Evolutionary conservation across 352 stramenopile species (phyloP).

Genomic region (Nannochloropsis limnetica): DNA sequence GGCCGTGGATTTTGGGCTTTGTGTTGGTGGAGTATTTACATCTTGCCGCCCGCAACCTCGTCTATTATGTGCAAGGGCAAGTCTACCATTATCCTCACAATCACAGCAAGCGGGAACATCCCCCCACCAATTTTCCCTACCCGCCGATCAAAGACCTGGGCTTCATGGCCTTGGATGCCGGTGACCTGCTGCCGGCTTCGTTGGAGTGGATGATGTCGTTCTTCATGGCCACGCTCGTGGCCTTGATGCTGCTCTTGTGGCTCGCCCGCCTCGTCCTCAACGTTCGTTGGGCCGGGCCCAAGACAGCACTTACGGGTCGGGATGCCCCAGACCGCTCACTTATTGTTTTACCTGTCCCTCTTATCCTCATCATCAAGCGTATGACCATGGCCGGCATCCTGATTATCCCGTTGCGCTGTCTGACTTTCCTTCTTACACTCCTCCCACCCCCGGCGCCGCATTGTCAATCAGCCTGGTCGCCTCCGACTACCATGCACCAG

Average conservation of each 20-base stretch:
- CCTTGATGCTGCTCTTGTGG: constrained; percentile 4
- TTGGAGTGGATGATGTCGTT: background rate
- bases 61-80: constrained; percentile 8
- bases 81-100: background rate
- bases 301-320: background rate
- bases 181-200: background rate
- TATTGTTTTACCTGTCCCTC: background rate
- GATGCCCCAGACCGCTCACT: background rate
- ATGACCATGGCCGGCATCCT: background rate
- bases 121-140: background rate
- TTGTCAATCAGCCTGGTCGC: constrained; percentile 5
- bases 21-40: background rate
- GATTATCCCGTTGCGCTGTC: background rate
- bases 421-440: background rate
- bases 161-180: background rate
- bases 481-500: background rate
- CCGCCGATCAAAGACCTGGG: background rate
- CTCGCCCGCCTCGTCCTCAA: background rate
- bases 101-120: background rate
- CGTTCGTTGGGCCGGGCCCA: background rate
- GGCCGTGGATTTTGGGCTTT: background rate
- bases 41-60: background rate
- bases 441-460: background rate
- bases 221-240: background rate
- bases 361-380: background rate